Evolutionary conservation across 768 basidiomycete genomes (phyloP).

Genomic region (Dendrothele bispora): DNA sequence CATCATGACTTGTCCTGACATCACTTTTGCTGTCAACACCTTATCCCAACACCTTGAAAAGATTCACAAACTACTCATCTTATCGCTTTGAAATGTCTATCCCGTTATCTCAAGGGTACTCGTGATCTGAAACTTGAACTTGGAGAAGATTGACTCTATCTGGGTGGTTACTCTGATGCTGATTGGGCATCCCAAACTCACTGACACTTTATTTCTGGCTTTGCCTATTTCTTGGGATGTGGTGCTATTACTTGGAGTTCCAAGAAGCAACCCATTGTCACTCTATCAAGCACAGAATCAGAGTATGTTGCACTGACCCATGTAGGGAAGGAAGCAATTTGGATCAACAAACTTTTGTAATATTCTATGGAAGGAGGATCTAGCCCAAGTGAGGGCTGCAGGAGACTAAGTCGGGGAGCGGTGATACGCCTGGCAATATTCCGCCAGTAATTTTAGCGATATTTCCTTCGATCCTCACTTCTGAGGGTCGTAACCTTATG

Average conservation of each 20-base stretch:
- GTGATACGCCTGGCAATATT: no score
- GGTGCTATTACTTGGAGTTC: conserved; percentile 30
- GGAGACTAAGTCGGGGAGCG: no score
- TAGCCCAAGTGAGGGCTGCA: no score
- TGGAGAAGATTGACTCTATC: neutral
- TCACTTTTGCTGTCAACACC: conserved; percentile 11
- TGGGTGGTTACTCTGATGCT: conserved; percentile 12
- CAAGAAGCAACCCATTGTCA: conserved; percentile 30
- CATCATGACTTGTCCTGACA: conserved; percentile 12
- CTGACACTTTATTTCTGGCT: conserved; percentile 30
- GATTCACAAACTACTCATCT: conserved; percentile 12
- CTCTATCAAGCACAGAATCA: conserved; percentile 33
- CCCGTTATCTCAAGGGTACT: conserved; percentile 18
- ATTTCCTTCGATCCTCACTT: no score
- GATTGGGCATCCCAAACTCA: conserved; percentile 16
- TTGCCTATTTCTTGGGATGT: conserved; percentile 26
- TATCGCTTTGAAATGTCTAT: conserved; percentile 10
- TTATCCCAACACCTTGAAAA: conserved; percentile 13
- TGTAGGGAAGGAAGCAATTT: conserved; percentile 21
- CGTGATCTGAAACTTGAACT: conserved; percentile 5
- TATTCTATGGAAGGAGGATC: no score
- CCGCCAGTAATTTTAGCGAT: no score
- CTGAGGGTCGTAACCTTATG: no score
- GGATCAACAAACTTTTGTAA: conserved; percentile 8
- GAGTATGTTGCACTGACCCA: conserved; percentile 34